Conservation (phyloP, 2,329 filamentous ascomycete genomes). For the Aspergillus aculeatus region DNA sequence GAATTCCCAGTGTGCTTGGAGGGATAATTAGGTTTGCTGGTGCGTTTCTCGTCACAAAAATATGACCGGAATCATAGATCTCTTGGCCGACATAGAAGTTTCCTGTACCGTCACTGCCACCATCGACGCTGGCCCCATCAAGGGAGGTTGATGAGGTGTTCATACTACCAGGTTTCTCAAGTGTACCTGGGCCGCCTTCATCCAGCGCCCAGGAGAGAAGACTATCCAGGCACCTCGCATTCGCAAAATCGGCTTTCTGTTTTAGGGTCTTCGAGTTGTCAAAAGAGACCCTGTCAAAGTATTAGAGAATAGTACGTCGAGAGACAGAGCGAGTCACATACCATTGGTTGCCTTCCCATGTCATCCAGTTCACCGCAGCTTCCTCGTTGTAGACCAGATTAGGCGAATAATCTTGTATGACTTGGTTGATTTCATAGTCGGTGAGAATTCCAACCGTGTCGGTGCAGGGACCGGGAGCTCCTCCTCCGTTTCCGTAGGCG, state of each 20-base stretch:
- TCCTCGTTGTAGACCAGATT: slow-evolving; percentile 4
- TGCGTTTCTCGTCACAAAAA: not conserved
- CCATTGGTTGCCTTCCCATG: slow-evolving; percentile 15
- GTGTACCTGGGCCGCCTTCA: slow-evolving; percentile 10
- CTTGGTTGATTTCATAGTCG: not conserved
- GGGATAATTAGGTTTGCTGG: too few relatives aligned
- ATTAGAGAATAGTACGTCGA: too few relatives aligned
- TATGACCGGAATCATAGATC: slow-evolving; percentile 3
- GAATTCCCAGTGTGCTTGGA: not conserved
- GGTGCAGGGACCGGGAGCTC: not conserved
- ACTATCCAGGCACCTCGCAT: slow-evolving; percentile 10
- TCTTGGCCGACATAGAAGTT: slow-evolving; percentile 1
- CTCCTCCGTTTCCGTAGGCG: not conserved
- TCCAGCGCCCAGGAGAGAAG: slow-evolving; percentile 14
- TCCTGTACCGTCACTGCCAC: slow-evolving; percentile 7
- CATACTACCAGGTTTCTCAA: slow-evolving; percentile 10
- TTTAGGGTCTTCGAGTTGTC: slow-evolving; percentile 15
- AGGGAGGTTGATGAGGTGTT: not conserved
- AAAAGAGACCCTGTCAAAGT: slow-evolving; percentile 8
- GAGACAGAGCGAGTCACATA: too few relatives aligned
- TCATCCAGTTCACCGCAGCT: slow-evolving; percentile 17
- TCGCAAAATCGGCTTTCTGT: slow-evolving; percentile 17
- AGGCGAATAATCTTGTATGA: not conserved
- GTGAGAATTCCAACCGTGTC: not conserved
- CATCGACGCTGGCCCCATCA: slow-evolving; percentile 2